Base-by-base conservation (phyloP, 1,139 yeast genomes). In the Candida buenavistaensis region DNA sequence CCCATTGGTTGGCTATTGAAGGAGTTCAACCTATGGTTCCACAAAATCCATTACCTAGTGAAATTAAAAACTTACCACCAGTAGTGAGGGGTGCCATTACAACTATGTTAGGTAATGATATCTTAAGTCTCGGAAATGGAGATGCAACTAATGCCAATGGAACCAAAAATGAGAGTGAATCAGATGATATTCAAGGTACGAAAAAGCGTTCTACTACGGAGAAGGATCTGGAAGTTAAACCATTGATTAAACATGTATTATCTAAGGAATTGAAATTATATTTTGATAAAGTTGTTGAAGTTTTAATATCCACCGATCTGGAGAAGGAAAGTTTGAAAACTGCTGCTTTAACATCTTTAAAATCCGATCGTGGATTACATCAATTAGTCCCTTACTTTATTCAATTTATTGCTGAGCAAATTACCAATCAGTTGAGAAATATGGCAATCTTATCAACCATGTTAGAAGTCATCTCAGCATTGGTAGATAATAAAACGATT, bases 21-120 rank as follows among this genome's bases (percentile, higher is more conserved):
- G 99, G 99, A 36, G 96, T 94, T 3, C 99, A 94, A 55, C 98
- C 99, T 1, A 84, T 94, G 35, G 92, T 94, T 38, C 95, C 97
- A 2, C 98, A 94, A 61, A 94, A 94, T 62, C 99, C 99, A 23
- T 77, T 85, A 29, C 79, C 90, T 15, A 72, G 81, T 27, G 95
- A 84, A 48, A 79, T 84, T 37, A 80, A 78, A 52, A 69, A 72
- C 35, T 57, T 82, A 15, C 82, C 86, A 26, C 84, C 90, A 2
- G 67, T 78, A 12, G 72, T 78, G 27, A 68, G 94, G 51, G 94
- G 94, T 28, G 86, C 90, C 5, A 79, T 85, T 9, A 62, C 72
- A 4, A 62, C 75, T 2, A 57, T 65, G 8, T 53, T 69, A 33
- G 75, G 75, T 30, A 65, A 61, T 44, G 74, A 68, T 44, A 59